Conservation (phyloP, 768 basidiomycete genomes). For the Grammothele lineata region DNA sequence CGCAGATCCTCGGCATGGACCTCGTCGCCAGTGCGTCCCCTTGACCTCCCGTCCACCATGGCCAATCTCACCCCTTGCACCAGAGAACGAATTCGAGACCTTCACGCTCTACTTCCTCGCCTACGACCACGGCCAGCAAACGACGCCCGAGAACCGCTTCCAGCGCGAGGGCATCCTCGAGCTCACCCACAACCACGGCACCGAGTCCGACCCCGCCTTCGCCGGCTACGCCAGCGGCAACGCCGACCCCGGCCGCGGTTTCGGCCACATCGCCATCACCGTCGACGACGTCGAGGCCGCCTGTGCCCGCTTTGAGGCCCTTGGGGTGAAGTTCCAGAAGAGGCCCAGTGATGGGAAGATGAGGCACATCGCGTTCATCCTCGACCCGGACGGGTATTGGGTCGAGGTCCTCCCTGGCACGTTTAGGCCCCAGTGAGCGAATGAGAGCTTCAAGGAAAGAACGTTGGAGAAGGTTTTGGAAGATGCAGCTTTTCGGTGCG, state of each 20-base stretch:
- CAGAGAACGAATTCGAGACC: conserved; percentile 48
- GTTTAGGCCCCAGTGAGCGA: conserved; percentile 1
- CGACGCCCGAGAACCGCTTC: conserved; percentile 17
- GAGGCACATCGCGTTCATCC: conserved; percentile 76
- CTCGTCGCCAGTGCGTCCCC: conserved; percentile 22
- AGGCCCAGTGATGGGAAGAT: conserved; percentile 81
- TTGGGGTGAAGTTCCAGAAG: conserved; percentile 87
- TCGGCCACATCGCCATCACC: conserved; percentile 87
- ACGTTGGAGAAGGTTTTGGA: too few relatives aligned
- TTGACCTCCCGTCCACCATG: background rate
- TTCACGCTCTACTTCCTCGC: conserved; percentile 88
- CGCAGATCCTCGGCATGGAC: conserved; percentile 29
- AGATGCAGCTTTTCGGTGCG: too few relatives aligned
- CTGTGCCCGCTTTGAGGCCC: conserved; percentile 75
- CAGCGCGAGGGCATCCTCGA: conserved; percentile 51
- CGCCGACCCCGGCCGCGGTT: conserved; percentile 70
- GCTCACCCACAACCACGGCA: conserved; percentile 87
- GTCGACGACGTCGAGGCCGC: conserved; percentile 81
- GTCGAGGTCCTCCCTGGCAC: conserved; percentile 42
- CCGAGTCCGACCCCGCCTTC: conserved; percentile 75
- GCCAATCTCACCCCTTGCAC: background rate
- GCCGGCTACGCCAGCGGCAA: conserved; percentile 86
- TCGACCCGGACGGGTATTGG: conserved; percentile 85
- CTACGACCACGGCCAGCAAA: conserved; percentile 48
- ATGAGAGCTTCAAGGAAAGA: too few relatives aligned